Base-by-base conservation (phyloP, 169 alveolate genomes). In the Cardiosporidium cionae region DNA sequence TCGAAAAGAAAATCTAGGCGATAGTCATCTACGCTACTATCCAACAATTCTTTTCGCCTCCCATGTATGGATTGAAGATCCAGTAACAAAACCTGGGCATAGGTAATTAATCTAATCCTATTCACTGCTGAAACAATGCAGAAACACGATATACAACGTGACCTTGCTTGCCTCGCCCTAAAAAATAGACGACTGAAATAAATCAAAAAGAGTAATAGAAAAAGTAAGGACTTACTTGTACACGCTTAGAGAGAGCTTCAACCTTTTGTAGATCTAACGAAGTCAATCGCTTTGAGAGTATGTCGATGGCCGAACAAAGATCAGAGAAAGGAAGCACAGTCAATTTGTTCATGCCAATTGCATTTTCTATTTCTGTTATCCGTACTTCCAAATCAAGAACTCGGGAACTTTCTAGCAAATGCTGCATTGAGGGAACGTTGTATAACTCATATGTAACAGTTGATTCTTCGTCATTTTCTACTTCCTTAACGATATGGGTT, bases 1-100 rank as follows among this genome's bases (percentile, higher is more conserved):
- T 76, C 83, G 3, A 68, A 76, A 32, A 76, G 58, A 27, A 65
- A 73, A 52, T 76, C 83, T 1, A 76, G 65, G 7, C 78, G 71
- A 70, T 76, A 78, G 62, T 72, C 74, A 70, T 76, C 83, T 7
- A 44, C 58, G n/a, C 27, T 16, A 16, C 16, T 16, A n/a, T n/a
- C 58, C 16, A n/a, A 16, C 27, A 44, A n/a, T n/a, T 44, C 58
- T n/a, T 44, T 44, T 16, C 58, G 58, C n/a, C n/a, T 44, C n/a
- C 27, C 16, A 44, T 44, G 16, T 16, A 44, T n/a, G n/a, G 58
- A 16, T 44, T 44, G 58, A 16, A 44, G 58, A 44, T n/a, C n/a
- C 58, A n/a, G 16, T n/a, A 44, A 44, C 16, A 44, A n/a, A n/a
- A 44, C n/a, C 58, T 44, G 58, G 58, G 27, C 27, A 44, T 16